These are phyloP conservation scores for Lachancea mirantina DNA, from an alignment of 805 yeast species.

Conservation along the genomic window DNA sequence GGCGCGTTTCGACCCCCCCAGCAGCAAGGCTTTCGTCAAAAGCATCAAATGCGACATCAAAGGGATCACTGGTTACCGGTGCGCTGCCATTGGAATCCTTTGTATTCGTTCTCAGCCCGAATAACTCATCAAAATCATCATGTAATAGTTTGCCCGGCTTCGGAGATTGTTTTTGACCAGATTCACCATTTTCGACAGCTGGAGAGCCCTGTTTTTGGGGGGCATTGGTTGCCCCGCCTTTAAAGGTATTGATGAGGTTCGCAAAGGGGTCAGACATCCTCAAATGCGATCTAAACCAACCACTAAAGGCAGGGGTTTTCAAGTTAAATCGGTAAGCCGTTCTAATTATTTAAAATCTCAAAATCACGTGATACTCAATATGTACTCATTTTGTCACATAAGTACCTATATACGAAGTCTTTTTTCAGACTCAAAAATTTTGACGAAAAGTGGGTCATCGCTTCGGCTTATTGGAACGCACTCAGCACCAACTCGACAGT, in stretches of 20 bases:
- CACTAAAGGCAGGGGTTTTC: too few relatives aligned
- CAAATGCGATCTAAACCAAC: too few relatives aligned
- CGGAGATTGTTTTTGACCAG: background rate
- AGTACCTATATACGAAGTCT: too few relatives aligned
- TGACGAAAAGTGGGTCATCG: too few relatives aligned
- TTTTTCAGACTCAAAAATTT: too few relatives aligned
- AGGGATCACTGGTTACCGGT: conserved; percentile 11
- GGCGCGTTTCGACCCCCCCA: background rate
- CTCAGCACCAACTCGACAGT: background rate
- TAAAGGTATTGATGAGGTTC: conserved; percentile 32
- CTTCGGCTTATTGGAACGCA: too few relatives aligned
- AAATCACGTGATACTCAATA: too few relatives aligned
- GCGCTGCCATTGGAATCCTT: background rate
- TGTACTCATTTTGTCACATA: too few relatives aligned
- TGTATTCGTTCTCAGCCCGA: background rate
- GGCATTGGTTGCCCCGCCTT: too few relatives aligned
- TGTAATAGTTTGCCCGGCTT: background rate
- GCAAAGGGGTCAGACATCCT: conserved; percentile 38
- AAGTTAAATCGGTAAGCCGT: too few relatives aligned
- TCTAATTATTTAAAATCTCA: too few relatives aligned
- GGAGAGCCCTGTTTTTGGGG: too few relatives aligned
- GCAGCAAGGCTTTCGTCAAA: conserved; percentile 8
- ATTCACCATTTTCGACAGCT: background rate
- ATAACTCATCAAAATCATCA: conserved; percentile 2
- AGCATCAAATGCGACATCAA: conserved; percentile 19